phyloP scores from a whole-genome alignment of 2,329 filamentous ascomycete species.

The Ascochyta lentis region DNA sequence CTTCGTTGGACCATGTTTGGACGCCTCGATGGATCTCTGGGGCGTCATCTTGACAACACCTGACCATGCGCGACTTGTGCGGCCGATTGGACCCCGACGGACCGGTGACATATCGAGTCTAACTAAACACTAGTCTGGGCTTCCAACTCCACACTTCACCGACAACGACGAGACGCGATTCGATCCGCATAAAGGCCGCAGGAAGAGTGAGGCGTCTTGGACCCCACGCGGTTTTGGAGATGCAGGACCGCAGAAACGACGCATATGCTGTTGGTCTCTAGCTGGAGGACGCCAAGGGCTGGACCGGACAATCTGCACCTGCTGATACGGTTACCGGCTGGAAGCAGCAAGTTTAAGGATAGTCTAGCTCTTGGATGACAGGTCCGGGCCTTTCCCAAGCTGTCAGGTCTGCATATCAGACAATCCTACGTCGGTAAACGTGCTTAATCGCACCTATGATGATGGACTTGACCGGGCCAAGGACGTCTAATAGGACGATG shows the following conservation, averaged over 20 bases:
- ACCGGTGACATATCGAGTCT: constrained; percentile 17
- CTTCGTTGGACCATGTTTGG: neutral
- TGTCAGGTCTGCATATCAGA: constrained; percentile 5
- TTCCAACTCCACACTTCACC: constrained; percentile 11
- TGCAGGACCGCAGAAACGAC: constrained; percentile 1
- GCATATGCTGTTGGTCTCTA: neutral
- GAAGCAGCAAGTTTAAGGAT: neutral
- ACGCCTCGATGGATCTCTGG: neutral
- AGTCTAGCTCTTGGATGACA: neutral
- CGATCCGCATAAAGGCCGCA: constrained; percentile 15
- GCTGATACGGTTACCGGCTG: neutral
- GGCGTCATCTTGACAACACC: constrained; percentile 6
- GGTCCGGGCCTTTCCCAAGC: neutral
- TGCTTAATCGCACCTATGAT: constrained; percentile 12
- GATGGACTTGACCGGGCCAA: neutral
- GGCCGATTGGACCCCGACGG: constrained; percentile 12
- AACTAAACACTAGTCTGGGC: constrained; percentile 2
- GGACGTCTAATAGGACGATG: constrained; percentile 2
- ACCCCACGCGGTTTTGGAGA: constrained; percentile 3
- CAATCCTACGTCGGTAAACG: neutral
- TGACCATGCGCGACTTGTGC: constrained; percentile 17
- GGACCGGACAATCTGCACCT: neutral
- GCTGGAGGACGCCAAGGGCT: neutral
- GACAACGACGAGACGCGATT: constrained; percentile 1
- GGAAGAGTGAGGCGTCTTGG: constrained; percentile 8